Base-by-base conservation (phyloP, 257 asterid species). In the Solanum rostratum region DNA sequence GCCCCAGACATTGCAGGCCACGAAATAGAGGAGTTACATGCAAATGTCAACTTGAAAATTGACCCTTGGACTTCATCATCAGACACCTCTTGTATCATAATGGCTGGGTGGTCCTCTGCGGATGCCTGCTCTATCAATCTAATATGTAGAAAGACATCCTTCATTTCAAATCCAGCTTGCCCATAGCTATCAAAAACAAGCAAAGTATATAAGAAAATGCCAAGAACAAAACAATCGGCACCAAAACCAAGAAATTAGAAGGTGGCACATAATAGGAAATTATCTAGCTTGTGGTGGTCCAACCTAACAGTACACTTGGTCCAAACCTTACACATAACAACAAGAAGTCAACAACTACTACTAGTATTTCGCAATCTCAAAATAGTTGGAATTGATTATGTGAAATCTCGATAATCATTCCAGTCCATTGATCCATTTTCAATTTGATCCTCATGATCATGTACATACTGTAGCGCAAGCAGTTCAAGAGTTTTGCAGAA, bases 1-100 rank as follows among this genome's bases (percentile, higher is more conserved):
- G 97, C 95, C 87, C 94, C 97, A 0, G 99, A 97, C 97, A 97
- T 93, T 22, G 97, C 90, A 57, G 97, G 92, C 99, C 97, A 96
- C 3, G 99, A 96, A 88, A 96, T 91, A 8, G 97, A 86, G 14
- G 97, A 92, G 88, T 91, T 97, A 89, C 98, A 93, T 13, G 96
- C 98, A 90, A 97, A 97, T 68, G 98, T 94, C 39, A 97, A 93
- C 94, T 91, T 97, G 79, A 89, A 90, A 4, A 92, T 87, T 13
- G 95, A 91, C 16, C 96, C 94, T 69, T 86, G 89, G 46, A n/a
- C 84, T 49, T 91, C 93, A 84, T 89, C 98, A 39, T 91, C 97
- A 37, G 96, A 90, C 80, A 88, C 86, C 80, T 97, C 98, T 81
- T 94, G 98, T 82, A 94, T 90, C 92, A 94, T 84, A 53, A 93